Conservation (phyloP, 495 filamentous ascomycete genomes). For the Apodospora peruviana region DNA sequence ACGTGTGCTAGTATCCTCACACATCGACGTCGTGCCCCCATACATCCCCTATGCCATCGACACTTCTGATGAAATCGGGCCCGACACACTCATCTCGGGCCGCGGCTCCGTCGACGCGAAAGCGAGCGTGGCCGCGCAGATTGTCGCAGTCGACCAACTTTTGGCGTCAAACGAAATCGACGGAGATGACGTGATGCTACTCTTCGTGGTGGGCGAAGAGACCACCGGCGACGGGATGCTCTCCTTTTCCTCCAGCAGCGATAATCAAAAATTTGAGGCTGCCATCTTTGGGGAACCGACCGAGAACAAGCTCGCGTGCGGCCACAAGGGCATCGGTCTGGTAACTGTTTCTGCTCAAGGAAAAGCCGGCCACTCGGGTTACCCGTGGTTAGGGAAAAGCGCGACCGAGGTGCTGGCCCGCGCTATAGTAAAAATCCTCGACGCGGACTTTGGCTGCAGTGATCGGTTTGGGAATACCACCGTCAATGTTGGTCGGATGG, state of each 20-base stretch:
- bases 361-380: slow-evolving; percentile 81
- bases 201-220: slow-evolving; percentile 92
- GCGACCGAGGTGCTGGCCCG: slow-evolving; percentile 71
- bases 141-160: slow-evolving; percentile 61
- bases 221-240: slow-evolving; percentile 79
- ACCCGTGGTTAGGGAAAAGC: slow-evolving; percentile 76
- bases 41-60: slow-evolving; percentile 61
- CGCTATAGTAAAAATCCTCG: slow-evolving; percentile 57
- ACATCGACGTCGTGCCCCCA: slow-evolving; percentile 67
- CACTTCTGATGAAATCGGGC: slow-evolving; percentile 33
- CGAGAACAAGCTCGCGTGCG: slow-evolving; percentile 74
- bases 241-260: slow-evolving; percentile 43
- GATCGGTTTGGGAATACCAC: slow-evolving; percentile 81
- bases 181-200: slow-evolving; percentile 55
- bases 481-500: slow-evolving; percentile 72
- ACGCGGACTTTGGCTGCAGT: slow-evolving; percentile 63
- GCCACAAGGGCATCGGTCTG: slow-evolving; percentile 77
- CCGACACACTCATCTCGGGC: slow-evolving; percentile 42
- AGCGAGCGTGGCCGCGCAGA: slow-evolving; percentile 74
- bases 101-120: slow-evolving; percentile 90
- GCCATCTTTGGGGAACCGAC: slow-evolving; percentile 93
- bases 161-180: slow-evolving; percentile 35
- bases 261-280: slow-evolving; percentile 47
- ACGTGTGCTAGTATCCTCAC: slow-evolving; percentile 65
- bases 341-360: slow-evolving; percentile 63